These are phyloP conservation scores for Cadophora malorum DNA, from an alignment of 2,329 filamentous ascomycete species.

Conservation along the genomic window DNA sequence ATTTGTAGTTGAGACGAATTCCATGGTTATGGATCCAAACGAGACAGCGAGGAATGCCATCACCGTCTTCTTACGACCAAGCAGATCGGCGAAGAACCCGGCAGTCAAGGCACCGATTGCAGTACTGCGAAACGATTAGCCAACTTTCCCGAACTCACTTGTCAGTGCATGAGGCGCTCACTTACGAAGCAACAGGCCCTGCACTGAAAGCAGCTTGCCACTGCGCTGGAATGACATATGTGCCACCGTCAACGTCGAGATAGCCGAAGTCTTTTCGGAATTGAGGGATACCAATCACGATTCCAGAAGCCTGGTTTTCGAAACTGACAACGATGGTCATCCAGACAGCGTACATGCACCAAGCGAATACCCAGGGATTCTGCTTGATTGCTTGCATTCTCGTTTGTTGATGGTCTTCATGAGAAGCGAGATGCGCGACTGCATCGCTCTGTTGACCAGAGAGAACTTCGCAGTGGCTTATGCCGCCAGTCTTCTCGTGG, in stretches of 20 bases:
- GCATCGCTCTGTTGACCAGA: background rate
- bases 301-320: background rate
- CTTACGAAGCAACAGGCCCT: background rate
- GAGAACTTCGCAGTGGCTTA: background rate
- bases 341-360: background rate
- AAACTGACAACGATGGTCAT: background rate
- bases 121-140: background rate
- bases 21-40: background rate
- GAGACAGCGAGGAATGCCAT: background rate
- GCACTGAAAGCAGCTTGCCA: background rate
- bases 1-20: background rate
- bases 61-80: background rate
- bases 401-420: background rate
- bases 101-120: background rate
- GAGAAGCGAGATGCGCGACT: background rate
- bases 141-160: background rate
- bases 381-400: slow-evolving; percentile 1
- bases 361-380: background rate
- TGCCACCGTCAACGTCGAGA: background rate
- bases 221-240: background rate
- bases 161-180: background rate
- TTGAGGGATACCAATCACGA: background rate
- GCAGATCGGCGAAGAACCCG: background rate
- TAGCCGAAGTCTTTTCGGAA: background rate
- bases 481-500: background rate